Evolutionary conservation across 192 early-diverging fungal genomes (phyloP).

Genomic region (Lobosporangium transversale): DNA sequence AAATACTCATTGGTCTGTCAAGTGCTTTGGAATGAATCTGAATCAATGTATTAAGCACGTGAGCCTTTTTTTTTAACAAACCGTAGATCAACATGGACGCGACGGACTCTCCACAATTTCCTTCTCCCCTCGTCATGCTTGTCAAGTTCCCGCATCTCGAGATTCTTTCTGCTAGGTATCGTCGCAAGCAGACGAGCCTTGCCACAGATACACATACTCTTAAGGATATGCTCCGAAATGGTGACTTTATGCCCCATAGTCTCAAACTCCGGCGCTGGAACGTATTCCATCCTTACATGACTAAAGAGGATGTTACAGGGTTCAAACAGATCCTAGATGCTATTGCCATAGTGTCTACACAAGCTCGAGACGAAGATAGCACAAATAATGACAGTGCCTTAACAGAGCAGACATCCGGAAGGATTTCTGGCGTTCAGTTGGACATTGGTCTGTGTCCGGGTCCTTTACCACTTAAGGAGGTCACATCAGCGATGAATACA

Average conservation of each 20-base stretch:
- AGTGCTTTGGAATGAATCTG: no score
- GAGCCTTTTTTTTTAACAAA: no score
- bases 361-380: neutral
- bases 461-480: neutral
- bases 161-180: constrained; percentile 49
- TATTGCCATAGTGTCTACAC: constrained; percentile 24
- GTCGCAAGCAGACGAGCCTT: constrained; percentile 55
- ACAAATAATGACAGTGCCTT: neutral
- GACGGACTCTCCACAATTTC: constrained; percentile 53
- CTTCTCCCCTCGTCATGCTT: constrained; percentile 62
- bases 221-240: constrained; percentile 53
- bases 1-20: no score
- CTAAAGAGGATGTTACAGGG: constrained; percentile 45
- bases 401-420: neutral
- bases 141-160: constrained; percentile 60
- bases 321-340: constrained; percentile 46
- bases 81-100: constrained; percentile 62
- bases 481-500: neutral
- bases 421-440: constrained; percentile 8
- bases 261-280: constrained; percentile 48
- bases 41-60: no score
- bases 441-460: constrained; percentile 36
- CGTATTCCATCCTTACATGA: constrained; percentile 60
- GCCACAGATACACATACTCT: constrained; percentile 52
- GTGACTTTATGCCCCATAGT: constrained; percentile 32